Evolutionary conservation across 1,284 basidiomycete genomes (phyloP).

Genomic region (Farysia itapuensis): DNA sequence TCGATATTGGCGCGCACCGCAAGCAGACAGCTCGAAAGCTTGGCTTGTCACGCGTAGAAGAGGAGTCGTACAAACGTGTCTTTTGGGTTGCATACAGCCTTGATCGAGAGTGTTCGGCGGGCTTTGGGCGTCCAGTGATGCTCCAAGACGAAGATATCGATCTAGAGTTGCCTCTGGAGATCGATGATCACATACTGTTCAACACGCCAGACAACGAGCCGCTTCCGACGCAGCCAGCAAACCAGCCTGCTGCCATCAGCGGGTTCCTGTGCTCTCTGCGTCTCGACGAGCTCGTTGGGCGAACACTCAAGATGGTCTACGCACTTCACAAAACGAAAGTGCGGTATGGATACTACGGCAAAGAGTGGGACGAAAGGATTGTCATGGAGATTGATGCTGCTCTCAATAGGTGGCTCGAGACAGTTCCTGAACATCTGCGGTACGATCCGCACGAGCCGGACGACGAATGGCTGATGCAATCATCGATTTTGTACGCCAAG

Average conservation of each 20-base stretch:
- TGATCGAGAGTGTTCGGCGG: conserved; percentile 37
- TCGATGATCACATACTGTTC: conserved; percentile 44
- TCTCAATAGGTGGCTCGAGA: conserved; percentile 51
- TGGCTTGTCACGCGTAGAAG: conserved; percentile 23
- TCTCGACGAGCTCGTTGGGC: conserved; percentile 45
- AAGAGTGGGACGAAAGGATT: conserved; percentile 45
- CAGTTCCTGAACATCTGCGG: conserved; percentile 41
- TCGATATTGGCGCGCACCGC: conserved; percentile 46
- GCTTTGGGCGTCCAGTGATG: conserved; percentile 44
- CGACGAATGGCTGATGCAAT: conserved; percentile 43
- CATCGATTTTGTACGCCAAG: conserved; percentile 35
- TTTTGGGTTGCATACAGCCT: conserved; percentile 50
- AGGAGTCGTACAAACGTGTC: conserved; percentile 37
- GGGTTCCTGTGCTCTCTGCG: conserved; percentile 39
- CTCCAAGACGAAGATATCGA: conserved; percentile 54
- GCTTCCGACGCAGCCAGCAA: conserved; percentile 24
- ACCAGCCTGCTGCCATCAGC: conserved; percentile 25
- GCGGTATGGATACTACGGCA: conserved; percentile 40
- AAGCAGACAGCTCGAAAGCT: conserved; percentile 36
- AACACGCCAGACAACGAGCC: conserved; percentile 18
- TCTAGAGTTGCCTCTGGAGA: conserved; percentile 38
- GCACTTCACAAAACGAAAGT: conserved; percentile 47
- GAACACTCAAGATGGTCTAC: conserved; percentile 51
- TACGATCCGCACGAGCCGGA: conserved; percentile 42
- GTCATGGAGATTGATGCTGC: conserved; percentile 54